A percentile compares a stretch with the other conserved stretches of the same genome.
Evolutionary conservation across 2,329 filamentous ascomycete species (phyloP).

Genomic region (Fusarium cicatricum): DNA sequence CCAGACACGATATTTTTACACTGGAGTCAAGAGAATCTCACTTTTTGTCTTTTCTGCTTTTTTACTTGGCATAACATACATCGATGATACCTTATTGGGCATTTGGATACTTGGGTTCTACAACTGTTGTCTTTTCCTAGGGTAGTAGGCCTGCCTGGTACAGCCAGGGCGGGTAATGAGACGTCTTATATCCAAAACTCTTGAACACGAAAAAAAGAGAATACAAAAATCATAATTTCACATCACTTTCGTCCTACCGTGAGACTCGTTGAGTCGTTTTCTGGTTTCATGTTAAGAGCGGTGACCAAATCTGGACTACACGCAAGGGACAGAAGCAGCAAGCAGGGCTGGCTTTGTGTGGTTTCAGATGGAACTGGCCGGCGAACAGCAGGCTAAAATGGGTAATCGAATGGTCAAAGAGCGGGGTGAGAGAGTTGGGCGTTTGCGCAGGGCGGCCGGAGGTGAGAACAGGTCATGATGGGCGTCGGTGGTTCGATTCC

Average conservation of each 20-base stretch:
- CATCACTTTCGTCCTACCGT: too few relatives aligned
- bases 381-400: neutral
- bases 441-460: slow-evolving; percentile 24
- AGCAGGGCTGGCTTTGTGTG: neutral
- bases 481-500: slow-evolving; percentile 31
- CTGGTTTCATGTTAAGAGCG: too few relatives aligned
- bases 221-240: too few relatives aligned
- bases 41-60: slow-evolving; percentile 7
- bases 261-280: too few relatives aligned
- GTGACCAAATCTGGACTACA: too few relatives aligned
- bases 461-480: slow-evolving; percentile 29
- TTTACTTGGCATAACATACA: slow-evolving; percentile 31
- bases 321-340: too few relatives aligned
- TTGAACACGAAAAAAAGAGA: slow-evolving; percentile 17
- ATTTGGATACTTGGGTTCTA: slow-evolving; percentile 18
- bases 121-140: slow-evolving; percentile 13
- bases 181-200: slow-evolving; percentile 2
- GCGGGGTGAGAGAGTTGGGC: neutral
- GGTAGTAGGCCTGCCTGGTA: slow-evolving; percentile 9
- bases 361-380: neutral
- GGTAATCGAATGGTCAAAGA: neutral
- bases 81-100: slow-evolving; percentile 37
- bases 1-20: slow-evolving; percentile 26
- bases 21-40: slow-evolving; percentile 38
- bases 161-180: slow-evolving; percentile 3